Evolutionary conservation across 768 basidiomycete species (phyloP), one percentile per base, ranked within the genome.

Genomic region (Guyanaporus albipodus): DNA sequence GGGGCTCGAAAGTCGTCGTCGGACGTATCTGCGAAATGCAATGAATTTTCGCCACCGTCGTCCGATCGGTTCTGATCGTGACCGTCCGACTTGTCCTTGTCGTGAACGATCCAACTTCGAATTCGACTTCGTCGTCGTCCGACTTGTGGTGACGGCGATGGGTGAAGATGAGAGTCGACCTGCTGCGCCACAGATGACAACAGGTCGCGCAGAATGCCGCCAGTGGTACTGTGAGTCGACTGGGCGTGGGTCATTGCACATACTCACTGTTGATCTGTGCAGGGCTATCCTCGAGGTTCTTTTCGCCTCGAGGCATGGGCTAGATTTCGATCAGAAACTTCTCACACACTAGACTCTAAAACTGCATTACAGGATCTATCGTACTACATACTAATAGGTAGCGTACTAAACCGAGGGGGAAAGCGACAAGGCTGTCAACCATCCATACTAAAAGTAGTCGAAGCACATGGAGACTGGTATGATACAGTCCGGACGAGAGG

Each of bases 111-210:
- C 54, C 56, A 58, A 38, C 38, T 42, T 21, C 53, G 56, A 44
- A 49, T 48, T 21, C 58, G 46, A 24, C 52, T 58, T 31, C 8
- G 35, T 29, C 52, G 53, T 41, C 59, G 49, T 34, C 31, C 10
- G 19, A n/a, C 29, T 8, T 23, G 43, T 32, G 31, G 15, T 3
- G 31, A 32, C 31, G 12, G 31, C 2, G 48, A 32, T 32, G 46
- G 46, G n/a, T 42, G 38, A 36, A 61, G 55, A 35, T 49, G 58
- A 6, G 56, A 59, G 18, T 58, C 58, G 49, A 62, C 48, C 37
- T 58, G 56, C 21, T 61, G 58, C 43, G 56, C 56, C 47, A 59
- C 48, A 50, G 53, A 45, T 36, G 59, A 55, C 47, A 55, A 44
- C 42, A 62, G 42, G 24, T 51, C 58, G 46, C 54, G 58, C 19